Conservation (phyloP, 2,329 filamentous ascomycete species). For the Fusarium fujikuroi region DNA sequence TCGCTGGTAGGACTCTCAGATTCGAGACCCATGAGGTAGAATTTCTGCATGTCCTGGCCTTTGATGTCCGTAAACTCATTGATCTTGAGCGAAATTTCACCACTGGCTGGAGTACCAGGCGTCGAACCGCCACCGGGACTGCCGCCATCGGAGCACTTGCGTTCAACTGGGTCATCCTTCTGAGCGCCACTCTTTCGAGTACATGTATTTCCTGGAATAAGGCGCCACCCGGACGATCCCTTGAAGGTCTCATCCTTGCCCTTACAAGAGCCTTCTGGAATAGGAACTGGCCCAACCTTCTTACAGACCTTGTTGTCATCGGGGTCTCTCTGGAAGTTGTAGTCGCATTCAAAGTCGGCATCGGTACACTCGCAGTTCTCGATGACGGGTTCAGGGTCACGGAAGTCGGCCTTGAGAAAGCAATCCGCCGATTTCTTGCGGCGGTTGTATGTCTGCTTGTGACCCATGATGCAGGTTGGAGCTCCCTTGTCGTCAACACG, state of each 20-base stretch:
- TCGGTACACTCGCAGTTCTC: conserved; percentile 84
- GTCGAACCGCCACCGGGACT: conserved; percentile 47
- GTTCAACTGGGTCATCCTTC: conserved; percentile 78
- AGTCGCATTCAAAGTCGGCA: conserved; percentile 95
- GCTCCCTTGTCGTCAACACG: conserved; percentile 82
- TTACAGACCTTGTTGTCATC: conserved; percentile 76
- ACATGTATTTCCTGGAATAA: conserved; percentile 87
- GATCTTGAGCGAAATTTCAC: conserved; percentile 71
- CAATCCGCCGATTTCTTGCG: conserved; percentile 90
- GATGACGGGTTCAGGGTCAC: conserved; percentile 76
- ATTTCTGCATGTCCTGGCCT: conserved; percentile 62
- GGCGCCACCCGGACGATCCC: conserved; percentile 89
- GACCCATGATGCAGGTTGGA: conserved; percentile 93
- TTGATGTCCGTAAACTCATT: conserved; percentile 69
- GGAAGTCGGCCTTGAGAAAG: conserved; percentile 87
- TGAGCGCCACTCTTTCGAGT: conserved; percentile 68
- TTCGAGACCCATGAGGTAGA: conserved; percentile 83
- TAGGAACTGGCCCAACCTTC: conserved; percentile 67
- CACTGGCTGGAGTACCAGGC: conserved; percentile 66
- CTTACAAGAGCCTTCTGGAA: conserved; percentile 80
- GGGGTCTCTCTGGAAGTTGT: conserved; percentile 79
- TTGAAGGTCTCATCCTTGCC: conserved; percentile 76
- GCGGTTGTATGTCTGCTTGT: conserved; percentile 86
- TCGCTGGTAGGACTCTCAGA: conserved; percentile 75
- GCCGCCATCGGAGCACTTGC: conserved; percentile 75